These are phyloP conservation scores for Gleditsia sinensis DNA, from an alignment of 306 rosid genomes.

Conservation along the genomic window DNA sequence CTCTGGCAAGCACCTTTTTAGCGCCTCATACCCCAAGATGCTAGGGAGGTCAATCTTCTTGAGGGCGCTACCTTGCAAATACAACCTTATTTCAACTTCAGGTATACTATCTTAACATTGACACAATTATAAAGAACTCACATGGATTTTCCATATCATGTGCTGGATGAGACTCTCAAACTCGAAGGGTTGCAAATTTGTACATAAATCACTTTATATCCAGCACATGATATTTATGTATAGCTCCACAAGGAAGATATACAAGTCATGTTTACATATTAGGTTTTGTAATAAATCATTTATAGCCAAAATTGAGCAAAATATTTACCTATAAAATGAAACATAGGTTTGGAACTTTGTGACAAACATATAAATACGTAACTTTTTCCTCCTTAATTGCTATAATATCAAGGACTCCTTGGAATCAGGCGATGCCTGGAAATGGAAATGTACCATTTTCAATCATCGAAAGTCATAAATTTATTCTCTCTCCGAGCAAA, in stretches of 20 bases:
- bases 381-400: too few species aligned
- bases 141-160: not conserved
- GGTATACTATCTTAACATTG: not conserved
- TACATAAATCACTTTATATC: not conserved
- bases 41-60: too few species aligned
- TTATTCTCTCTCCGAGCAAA: too few species aligned
- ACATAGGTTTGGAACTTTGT: too few species aligned
- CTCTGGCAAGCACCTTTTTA: too few species aligned
- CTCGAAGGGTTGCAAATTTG: not conserved
- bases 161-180: not conserved
- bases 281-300: not conserved
- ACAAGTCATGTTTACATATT: not conserved
- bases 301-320: not conserved
- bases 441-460: too few species aligned
- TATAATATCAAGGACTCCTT: too few species aligned
- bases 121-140: not conserved
- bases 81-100: not conserved
- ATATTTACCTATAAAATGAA: not conserved
- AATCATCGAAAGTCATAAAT: too few species aligned
- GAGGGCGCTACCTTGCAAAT: too few species aligned
- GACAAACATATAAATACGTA: not conserved
- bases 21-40: too few species aligned
- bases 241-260: not conserved
- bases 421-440: too few species aligned
- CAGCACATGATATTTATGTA: not conserved